Conservation (phyloP, 768 basidiomycete genomes). For the Kwoniella sp. region DNA sequence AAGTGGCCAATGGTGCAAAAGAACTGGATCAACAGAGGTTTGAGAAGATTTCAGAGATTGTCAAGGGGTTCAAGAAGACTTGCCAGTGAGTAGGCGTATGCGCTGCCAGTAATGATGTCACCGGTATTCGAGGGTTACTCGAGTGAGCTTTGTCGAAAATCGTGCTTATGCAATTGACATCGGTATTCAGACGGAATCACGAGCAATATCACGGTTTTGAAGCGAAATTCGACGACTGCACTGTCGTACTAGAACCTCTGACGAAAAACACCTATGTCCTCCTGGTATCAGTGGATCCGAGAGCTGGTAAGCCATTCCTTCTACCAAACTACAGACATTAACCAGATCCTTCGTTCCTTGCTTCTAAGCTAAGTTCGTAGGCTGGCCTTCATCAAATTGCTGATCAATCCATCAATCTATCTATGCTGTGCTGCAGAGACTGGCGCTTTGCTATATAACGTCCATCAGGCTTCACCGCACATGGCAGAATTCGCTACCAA, state of each 20-base stretch:
- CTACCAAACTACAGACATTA: no score
- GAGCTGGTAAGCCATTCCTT: constrained; percentile 67
- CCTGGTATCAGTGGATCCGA: constrained; percentile 82
- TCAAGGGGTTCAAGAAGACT: constrained; percentile 92
- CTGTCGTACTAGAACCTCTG: constrained; percentile 71
- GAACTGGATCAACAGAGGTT: constrained; percentile 56
- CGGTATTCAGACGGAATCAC: constrained; percentile 25
- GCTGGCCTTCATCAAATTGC: no score
- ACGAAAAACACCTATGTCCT: constrained; percentile 92
- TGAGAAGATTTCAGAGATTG: constrained; percentile 68
- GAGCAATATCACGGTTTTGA: constrained; percentile 50
- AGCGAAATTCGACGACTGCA: constrained; percentile 50
- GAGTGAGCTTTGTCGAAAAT: no score
- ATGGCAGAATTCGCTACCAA: constrained; percentile 71
- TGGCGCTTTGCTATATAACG: constrained; percentile 82
- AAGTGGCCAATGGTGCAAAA: constrained; percentile 54
- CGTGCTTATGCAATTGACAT: no score
- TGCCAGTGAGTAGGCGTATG: constrained; percentile 70
- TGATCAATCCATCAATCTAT: no score
- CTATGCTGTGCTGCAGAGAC: constrained; percentile 64
- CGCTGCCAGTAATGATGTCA: no score
- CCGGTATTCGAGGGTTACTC: no score
- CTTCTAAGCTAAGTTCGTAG: no score
- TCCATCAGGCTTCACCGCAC: constrained; percentile 78
- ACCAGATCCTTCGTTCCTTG: no score